Base-by-base conservation (phyloP, 2,329 filamentous ascomycete species). In the Fusarium sp. region DNA sequence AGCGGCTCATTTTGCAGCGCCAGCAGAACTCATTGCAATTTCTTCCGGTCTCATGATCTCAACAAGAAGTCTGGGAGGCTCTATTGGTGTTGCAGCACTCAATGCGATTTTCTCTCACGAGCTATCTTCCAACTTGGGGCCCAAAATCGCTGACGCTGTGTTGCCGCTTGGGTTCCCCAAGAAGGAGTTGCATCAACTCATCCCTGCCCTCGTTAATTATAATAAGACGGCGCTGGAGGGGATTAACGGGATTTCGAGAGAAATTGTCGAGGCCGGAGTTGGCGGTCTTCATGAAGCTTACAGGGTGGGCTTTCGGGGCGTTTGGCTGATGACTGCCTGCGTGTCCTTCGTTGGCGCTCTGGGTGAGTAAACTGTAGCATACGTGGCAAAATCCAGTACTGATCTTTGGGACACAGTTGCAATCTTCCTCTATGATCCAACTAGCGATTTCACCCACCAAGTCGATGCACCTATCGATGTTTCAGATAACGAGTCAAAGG, bases 1-100 rank as follows among this genome's bases (percentile, higher is more conserved):
- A 31, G 40, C 37, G 17, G 55, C 50, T 10, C 50, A 58, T 25
- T 55, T 58, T 18, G 49, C 55, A 2, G 40, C 55, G 1, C 40
- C 21, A 21, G 27, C 29, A 31, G 29, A 40, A 1, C 4, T 58
- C 6, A 27, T 58, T 6, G 41, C 50, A 1, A 56, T 58, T 0
- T 18, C 55, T 11, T 56, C 55, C 0, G 41, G 50, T 7, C 50
- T 58, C 1, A 46, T 58, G 40, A 47, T 56, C 5, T 35, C 55
- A 2, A 3, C 46, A 1, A 39, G 55, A 18, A 58, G 55, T 4
- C 6, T 58, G 11, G 50, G 50, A 0, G 55, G 50, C 2, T 56
- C 50, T 4, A n/a, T 58, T 14, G 55, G 55, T 0, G 11, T 47
- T 15, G 55, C 50, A 2, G 4, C 45, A 0, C 40, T 21, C 15